A percentile compares a stretch with the other conserved stretches of the same genome.
Evolutionary conservation across 2,329 filamentous ascomycete genomes (phyloP).

Genomic region (Alternaria hordeiaustralica): DNA sequence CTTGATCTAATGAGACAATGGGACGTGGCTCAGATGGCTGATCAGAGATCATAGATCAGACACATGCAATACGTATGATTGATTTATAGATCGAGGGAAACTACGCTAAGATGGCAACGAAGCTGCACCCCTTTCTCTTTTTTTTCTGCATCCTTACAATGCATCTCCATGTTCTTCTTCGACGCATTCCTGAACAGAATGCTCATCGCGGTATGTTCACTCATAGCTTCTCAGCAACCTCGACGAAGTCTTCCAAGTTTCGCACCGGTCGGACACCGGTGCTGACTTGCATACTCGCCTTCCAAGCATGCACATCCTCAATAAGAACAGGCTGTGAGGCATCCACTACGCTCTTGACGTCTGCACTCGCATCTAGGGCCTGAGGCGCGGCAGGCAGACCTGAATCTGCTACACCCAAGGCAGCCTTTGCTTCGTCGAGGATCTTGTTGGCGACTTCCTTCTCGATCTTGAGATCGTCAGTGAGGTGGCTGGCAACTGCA

Average conservation of each 20-base stretch:
- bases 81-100: background rate
- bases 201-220: background rate
- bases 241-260: constrained; percentile 84
- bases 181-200: background rate
- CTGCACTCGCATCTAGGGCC: constrained; percentile 35
- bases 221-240: constrained; percentile 53
- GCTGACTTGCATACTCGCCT: constrained; percentile 75
- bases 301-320: constrained; percentile 80
- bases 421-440: constrained; percentile 57
- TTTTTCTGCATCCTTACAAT: background rate
- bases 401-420: constrained; percentile 50
- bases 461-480: constrained; percentile 53
- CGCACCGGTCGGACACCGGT: constrained; percentile 74
- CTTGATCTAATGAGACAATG: background rate
- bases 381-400: constrained; percentile 51
- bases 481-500: constrained; percentile 58
- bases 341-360: constrained; percentile 31
- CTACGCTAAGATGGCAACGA: background rate
- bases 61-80: background rate
- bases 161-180: background rate
- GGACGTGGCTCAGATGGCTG: background rate
- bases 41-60: background rate
- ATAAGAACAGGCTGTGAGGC: constrained; percentile 65
- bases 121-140: background rate
- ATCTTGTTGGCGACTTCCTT: constrained; percentile 59